These are phyloP conservation scores for Fusarium succisae DNA, from an alignment of 2,329 filamentous ascomycete genomes.

Conservation along the genomic window DNA sequence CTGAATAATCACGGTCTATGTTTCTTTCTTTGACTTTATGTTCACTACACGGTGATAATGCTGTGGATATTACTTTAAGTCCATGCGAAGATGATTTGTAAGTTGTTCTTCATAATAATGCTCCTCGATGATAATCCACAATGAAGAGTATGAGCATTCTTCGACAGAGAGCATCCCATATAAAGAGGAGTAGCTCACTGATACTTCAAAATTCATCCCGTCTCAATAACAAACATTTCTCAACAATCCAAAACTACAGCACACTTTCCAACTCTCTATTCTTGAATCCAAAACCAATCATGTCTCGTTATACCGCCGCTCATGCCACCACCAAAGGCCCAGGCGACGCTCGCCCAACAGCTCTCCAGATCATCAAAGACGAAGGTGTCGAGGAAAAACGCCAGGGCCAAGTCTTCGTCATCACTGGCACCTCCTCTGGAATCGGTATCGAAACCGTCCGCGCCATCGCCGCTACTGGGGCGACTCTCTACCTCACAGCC, in stretches of 20 bases:
- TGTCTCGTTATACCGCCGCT: constrained; percentile 9
- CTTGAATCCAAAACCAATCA: rapidly evolving
- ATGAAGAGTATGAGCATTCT: rapidly evolving
- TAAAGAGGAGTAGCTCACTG: rapidly evolving
- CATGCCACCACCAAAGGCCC: constrained; percentile 5
- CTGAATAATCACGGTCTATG: not conserved
- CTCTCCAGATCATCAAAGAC: constrained; percentile 50
- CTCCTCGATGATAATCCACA: rapidly evolving
- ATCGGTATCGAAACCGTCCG: constrained; percentile 55
- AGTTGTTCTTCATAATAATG: rapidly evolving
- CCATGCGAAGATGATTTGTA: not conserved
- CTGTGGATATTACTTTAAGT: rapidly evolving
- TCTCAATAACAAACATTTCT: rapidly evolving
- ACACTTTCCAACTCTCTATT: not conserved
- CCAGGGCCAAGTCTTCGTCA: constrained; percentile 48
- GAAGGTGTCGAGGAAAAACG: constrained; percentile 46
- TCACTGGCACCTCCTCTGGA: constrained; percentile 55
- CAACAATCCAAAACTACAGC: rapidly evolving
- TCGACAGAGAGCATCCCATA: rapidly evolving
- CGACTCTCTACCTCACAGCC: constrained; percentile 30
- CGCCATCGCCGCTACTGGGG: constrained; percentile 52
- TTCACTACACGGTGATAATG: not conserved
- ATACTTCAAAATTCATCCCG: rapidly evolving
- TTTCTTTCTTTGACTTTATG: not conserved
- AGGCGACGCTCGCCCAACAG: constrained; percentile 51